Conservation (phyloP, 306 rosid species). For the Cercis canadensis region DNA sequence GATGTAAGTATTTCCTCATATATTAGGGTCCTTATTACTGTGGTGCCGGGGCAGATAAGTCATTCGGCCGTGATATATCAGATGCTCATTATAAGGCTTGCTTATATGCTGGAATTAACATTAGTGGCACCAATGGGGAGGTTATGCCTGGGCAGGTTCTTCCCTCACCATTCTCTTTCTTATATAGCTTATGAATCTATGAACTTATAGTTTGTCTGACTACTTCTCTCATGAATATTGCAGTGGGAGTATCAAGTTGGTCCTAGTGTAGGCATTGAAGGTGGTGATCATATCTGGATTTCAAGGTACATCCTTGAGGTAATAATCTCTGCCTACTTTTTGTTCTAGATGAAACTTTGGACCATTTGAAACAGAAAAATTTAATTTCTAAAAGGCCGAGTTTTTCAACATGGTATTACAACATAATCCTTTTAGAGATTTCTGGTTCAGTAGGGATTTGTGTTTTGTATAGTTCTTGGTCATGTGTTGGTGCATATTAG, state of each 20-base stretch:
- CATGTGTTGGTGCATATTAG: not conserved
- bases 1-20: constrained; percentile 19
- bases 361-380: constrained; percentile 24
- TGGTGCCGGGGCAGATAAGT: constrained; percentile 93
- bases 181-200: constrained; percentile 30
- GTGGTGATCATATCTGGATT: constrained; percentile 89
- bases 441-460: constrained; percentile 18
- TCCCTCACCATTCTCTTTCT: constrained; percentile 31
- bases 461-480: constrained; percentile 23
- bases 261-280: constrained; percentile 98
- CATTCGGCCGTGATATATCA: constrained; percentile 97
- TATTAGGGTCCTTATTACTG: constrained; percentile 97
- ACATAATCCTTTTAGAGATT: not conserved
- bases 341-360: not conserved
- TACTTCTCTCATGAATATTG: constrained; percentile 36
- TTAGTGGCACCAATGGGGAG: constrained; percentile 98
- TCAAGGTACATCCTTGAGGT: constrained; percentile 98
- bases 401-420: not conserved
- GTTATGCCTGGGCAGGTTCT: constrained; percentile 99
- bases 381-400: constrained; percentile 2
- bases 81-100: constrained; percentile 99
- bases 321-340: constrained; percentile 44
- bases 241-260: constrained; percentile 99
- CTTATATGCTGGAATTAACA: constrained; percentile 92
- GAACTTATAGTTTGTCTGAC: constrained; percentile 30